Base-by-base conservation (phyloP, 345 rosid genomes). In the Bruguiera sexangula region DNA sequence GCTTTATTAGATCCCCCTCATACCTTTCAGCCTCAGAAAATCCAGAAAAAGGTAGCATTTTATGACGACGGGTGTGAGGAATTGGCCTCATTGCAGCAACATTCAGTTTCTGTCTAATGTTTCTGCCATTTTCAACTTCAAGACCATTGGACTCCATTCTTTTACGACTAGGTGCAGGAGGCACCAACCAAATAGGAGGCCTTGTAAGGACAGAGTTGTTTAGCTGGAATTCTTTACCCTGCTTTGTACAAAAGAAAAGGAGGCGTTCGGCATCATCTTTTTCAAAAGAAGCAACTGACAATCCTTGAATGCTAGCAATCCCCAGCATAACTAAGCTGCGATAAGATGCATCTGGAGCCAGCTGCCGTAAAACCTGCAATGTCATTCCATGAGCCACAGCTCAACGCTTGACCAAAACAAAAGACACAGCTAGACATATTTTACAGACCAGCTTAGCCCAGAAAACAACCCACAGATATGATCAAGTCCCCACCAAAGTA, bases 281-380 rank as follows among this genome's bases (percentile, higher is more conserved):
- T 75, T 92, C 98, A 76, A 96, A 96, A 68, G 99, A 85, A 78
- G 99, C 97, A 76, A 96, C 98, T 27, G 99, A 79, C 70, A 92
- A 73, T 63, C 99, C 99, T 75, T 96, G 98, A 83, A 96, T 86
- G 81, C 99, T 86, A 39, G 94, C 99, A 51, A 96, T 87, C 66
- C 99, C 99, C 69, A 96, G 84, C 83, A 85, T 83, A 71, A 89
- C 99, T 69, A 96, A 84, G 83, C 94, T 85, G 55, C 90, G 98
- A 75, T 92, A 90, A 43, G 93, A 85, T 63, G 78, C 83, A 79
- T 96, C 97, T n/a, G 97, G 98, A 2, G 98, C 98, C 46, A 96
- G 79, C 83, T 96, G 99, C 80, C 92, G 87, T 72, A 96, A 73
- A 37, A 96, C 94, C 99, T 96, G 82, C 67, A 50, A 79, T 34